Evolutionary conservation across 768 basidiomycete species (phyloP).

Genomic region (Boletellus ananiceps): DNA sequence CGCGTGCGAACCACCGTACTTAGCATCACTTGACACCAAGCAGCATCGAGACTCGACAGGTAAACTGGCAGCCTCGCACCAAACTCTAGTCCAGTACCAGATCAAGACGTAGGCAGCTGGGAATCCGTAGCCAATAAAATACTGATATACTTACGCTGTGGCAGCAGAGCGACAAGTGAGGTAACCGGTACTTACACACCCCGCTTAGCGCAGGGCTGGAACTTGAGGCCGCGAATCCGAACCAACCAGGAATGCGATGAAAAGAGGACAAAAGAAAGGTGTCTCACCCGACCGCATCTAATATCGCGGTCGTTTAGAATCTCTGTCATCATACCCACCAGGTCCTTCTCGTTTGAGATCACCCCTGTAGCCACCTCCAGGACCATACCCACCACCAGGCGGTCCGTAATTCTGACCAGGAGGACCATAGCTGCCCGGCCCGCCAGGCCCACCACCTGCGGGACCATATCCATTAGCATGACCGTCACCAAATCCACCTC

Average conservation of each 20-base stretch:
- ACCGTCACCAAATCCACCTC: constrained; percentile 52
- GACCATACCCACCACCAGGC: constrained; percentile 42
- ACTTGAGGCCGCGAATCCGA: constrained; percentile 25
- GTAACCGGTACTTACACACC: constrained; percentile 33
- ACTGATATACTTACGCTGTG: constrained; percentile 35
- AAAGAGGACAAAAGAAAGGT: constrained; percentile 25
- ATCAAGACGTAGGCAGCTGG: constrained; percentile 4
- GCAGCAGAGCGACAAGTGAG: constrained; percentile 25
- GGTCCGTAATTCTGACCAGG: constrained; percentile 39
- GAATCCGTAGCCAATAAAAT: constrained; percentile 11
- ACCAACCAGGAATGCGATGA: constrained; percentile 18
- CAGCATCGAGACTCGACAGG: too few species aligned
- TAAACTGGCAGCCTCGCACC: constrained; percentile 1
- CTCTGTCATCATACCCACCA: constrained; percentile 79
- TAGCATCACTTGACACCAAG: too few species aligned
- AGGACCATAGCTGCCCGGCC: constrained; percentile 43
- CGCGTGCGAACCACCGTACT: too few species aligned
- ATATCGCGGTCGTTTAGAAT: constrained; percentile 77
- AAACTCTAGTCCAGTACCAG: constrained; percentile 5
- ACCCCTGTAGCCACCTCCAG: constrained; percentile 55
- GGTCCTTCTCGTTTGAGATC: constrained; percentile 75
- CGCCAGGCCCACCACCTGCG: constrained; percentile 38
- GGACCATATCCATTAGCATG: constrained; percentile 53
- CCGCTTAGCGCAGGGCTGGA: constrained; percentile 26
- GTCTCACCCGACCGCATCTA: constrained; percentile 44